Evolutionary conservation across 2,329 filamentous ascomycete species (phyloP).

Genomic region (Trichophyton mentagrophytes): DNA sequence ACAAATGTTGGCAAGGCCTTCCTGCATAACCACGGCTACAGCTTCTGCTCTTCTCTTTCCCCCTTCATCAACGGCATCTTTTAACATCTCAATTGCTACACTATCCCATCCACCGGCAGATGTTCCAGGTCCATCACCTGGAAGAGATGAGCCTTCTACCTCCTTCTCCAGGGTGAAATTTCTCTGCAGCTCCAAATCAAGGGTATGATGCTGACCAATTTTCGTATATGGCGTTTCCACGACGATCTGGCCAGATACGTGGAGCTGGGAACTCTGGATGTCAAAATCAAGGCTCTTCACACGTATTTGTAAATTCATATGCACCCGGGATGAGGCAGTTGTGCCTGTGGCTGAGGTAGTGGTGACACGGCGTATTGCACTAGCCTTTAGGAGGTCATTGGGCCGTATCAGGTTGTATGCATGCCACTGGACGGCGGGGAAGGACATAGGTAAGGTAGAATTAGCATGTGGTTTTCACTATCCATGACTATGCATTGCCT

Average conservation of each 20-base stretch:
- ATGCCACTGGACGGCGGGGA: conserved; percentile 46
- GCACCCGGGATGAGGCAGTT: conserved; percentile 50
- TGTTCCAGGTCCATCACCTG: conserved; percentile 13
- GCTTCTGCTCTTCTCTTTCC: conserved; percentile 64
- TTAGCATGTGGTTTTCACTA: not conserved
- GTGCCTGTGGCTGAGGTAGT: conserved; percentile 46
- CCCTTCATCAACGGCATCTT: conserved; percentile 60
- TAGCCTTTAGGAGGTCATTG: conserved; percentile 51
- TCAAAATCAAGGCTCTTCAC: conserved; percentile 59
- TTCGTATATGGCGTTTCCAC: conserved; percentile 56
- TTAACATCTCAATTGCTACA: conserved; percentile 63
- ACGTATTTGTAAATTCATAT: conserved; percentile 51
- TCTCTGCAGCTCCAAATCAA: conserved; percentile 75
- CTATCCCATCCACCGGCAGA: conserved; percentile 66
- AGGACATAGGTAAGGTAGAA: not conserved
- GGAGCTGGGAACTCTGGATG: conserved; percentile 52
- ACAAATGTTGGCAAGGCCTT: conserved; percentile 44
- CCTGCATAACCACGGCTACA: conserved; percentile 87
- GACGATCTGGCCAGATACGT: conserved; percentile 53
- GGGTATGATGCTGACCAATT: conserved; percentile 55
- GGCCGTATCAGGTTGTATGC: conserved; percentile 60
- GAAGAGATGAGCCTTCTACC: conserved; percentile 35
- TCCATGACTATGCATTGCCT: not conserved
- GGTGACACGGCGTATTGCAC: conserved; percentile 54
- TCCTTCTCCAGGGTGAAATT: conserved; percentile 81